Evolutionary conservation across 2,329 filamentous ascomycete genomes (phyloP).

Genomic region (Fusarium sp.): DNA sequence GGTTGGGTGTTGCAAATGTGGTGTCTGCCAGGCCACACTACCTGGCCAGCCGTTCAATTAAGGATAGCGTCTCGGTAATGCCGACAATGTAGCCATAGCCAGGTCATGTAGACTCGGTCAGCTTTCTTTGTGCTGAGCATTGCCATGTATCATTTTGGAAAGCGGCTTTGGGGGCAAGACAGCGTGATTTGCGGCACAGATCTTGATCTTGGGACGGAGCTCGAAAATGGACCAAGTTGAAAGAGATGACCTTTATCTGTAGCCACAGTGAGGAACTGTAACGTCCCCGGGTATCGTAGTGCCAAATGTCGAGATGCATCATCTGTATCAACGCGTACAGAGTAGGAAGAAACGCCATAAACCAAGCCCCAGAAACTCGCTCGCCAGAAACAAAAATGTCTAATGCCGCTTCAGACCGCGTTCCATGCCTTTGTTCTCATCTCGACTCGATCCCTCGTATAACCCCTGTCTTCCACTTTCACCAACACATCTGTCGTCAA

Average conservation of each 20-base stretch:
- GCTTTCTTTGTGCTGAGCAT: neutral
- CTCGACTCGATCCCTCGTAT: constrained; percentile 16
- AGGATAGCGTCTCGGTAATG: neutral
- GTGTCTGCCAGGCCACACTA: neutral
- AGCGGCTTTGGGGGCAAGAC: neutral
- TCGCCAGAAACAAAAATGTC: neutral
- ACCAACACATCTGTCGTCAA: constrained; percentile 37
- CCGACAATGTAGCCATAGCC: neutral
- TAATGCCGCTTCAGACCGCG: constrained; percentile 16
- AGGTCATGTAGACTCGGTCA: neutral
- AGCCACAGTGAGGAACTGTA: neutral
- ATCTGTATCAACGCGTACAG: neutral
- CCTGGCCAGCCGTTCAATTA: neutral
- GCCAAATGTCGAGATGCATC: neutral
- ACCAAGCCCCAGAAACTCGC: neutral
- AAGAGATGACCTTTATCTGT: neutral
- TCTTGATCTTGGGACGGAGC: neutral
- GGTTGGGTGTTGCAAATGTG: neutral
- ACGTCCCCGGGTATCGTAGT: neutral
- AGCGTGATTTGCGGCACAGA: neutral
- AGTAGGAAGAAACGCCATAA: neutral
- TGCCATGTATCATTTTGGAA: neutral
- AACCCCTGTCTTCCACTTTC: constrained; percentile 28
- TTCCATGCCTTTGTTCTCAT: constrained; percentile 33
- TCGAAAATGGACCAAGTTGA: neutral